Evolutionary conservation across 148 eudicot genomes (phyloP).

Genomic region (Gaultheria prostrata): DNA sequence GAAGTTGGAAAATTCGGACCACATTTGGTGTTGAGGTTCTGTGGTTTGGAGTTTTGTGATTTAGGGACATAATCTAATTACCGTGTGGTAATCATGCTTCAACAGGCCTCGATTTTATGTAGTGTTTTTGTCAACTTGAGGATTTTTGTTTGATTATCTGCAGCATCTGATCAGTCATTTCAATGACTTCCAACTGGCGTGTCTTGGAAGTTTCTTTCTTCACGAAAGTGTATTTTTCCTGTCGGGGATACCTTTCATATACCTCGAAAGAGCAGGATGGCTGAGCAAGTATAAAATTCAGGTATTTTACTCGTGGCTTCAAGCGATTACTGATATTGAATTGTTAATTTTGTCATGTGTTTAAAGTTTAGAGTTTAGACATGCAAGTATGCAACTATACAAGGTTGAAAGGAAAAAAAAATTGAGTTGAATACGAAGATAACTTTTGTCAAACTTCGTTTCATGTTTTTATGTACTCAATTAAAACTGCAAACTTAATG

Average conservation of each 20-base stretch:
- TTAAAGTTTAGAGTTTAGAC: neutral
- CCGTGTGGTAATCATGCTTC: neutral
- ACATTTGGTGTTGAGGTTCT: neutral
- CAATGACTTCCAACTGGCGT: slow-evolving; percentile 91
- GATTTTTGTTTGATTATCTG: slow-evolving; percentile 24
- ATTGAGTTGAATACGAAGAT: neutral
- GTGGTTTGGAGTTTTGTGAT: neutral
- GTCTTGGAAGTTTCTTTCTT: slow-evolving; percentile 89
- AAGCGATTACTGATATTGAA: slow-evolving; percentile 4
- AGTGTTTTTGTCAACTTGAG: neutral
- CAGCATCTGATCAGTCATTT: slow-evolving; percentile 85
- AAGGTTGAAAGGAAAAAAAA: neutral
- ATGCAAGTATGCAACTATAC: neutral
- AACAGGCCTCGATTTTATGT: neutral
- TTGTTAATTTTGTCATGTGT: neutral
- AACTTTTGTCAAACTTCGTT: neutral
- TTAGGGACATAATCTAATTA: neutral
- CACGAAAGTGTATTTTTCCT: slow-evolving; percentile 93
- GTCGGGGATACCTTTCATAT: slow-evolving; percentile 86
- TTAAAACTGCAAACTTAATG: neutral
- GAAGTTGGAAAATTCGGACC: neutral
- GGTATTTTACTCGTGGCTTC: slow-evolving; percentile 37
- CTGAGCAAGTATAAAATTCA: slow-evolving; percentile 94
- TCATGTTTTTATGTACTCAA: neutral
- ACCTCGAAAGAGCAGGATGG: slow-evolving; percentile 80